Base-by-base conservation (phyloP, 2,329 filamentous ascomycete genomes). In the Torrubiella hemipterigena region DNA sequence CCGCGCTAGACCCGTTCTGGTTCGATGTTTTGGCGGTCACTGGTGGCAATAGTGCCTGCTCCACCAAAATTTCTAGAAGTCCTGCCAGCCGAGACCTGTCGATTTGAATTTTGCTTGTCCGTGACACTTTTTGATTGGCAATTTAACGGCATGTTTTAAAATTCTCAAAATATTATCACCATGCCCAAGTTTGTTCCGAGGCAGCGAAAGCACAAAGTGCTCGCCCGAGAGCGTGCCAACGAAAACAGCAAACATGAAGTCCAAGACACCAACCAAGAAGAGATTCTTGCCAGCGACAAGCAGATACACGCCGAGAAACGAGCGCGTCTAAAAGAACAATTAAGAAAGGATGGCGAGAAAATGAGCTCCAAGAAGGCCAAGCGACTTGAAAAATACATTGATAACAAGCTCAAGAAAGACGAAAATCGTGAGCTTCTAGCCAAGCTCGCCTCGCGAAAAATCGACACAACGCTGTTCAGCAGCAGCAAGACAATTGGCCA, bases 401-500 rank as follows among this genome's bases (percentile, higher is more conserved):
- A 96, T 47, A 91, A 72, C 36, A 98, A 98, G 66, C 64, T 98
- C 27, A 82, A 78, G 54, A 95, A 93, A 54, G 91, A 98, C 50
- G 89, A 96, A 54, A 93, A 84, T 47, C 67, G 83, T 17, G 81
- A 77, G 34, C 63, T 98, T 18, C 67, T 96, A 44, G 81, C 82
- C 49, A 87, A 91, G 51, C 67, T 98, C 17, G 82, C 83, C 13
- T 67, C 74, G 38, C 69, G 74, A 33, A 86, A 81, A 48, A 72
- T 91, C 42, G 87, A 96, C 50, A 93, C 84, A 2, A 83, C 72
- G 38, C 61, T 85, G 14, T 79, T 93, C 38, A 68, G 76, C 35
- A 94, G 85, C 51, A 82, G 80, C 31, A 82, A 74, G 42, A 74
- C 75, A 35, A 58, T 96, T 7, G 87, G 87, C 1, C 74, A 78